Evolutionary conservation across 192 early-diverging fungal genomes (phyloP).

Genomic region (Coemansia umbellata): DNA sequence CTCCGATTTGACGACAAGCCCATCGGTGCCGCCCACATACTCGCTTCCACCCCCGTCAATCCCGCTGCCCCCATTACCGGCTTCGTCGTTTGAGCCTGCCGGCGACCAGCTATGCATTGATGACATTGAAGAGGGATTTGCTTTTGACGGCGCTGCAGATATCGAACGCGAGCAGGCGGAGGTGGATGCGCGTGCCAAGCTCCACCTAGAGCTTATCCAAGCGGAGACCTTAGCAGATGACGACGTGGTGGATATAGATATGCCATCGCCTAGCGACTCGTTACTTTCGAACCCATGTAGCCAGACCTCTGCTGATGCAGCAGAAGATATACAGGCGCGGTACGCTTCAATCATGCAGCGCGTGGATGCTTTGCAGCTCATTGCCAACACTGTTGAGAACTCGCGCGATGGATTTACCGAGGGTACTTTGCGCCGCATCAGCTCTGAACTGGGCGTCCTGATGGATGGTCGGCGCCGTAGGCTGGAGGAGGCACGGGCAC

Average conservation of each 20-base stretch:
- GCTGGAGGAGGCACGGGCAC: constrained; percentile 9
- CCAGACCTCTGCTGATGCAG: not conserved
- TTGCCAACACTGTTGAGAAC: constrained; percentile 48
- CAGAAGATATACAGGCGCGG: constrained; percentile 5
- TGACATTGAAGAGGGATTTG: constrained; percentile 26
- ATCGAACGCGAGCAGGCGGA: constrained; percentile 43
- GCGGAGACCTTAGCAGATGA: too few species aligned
- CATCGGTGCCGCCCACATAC: too few species aligned
- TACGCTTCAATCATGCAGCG: constrained; percentile 28
- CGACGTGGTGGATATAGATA: too few species aligned
- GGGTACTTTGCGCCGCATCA: constrained; percentile 39
- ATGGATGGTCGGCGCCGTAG: constrained; percentile 23
- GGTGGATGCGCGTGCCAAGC: constrained; percentile 20
- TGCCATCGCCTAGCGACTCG: too few species aligned
- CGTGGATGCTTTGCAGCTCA: constrained; percentile 38
- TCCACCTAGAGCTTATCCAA: not conserved
- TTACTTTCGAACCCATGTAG: too few species aligned
- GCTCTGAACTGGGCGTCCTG: constrained; percentile 41
- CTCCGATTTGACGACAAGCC: too few species aligned
- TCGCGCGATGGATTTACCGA: constrained; percentile 41
- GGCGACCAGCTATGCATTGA: not conserved
- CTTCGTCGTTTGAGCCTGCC: not conserved
- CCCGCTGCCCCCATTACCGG: constrained; percentile 6
- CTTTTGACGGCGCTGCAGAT: constrained; percentile 43
- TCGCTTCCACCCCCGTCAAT: not conserved